Percentiles rank a stretch among this genome's conserved stretches.
These are phyloP conservation scores for Calonectria ilicicola DNA, from an alignment of 2,329 filamentous ascomycete species.

Conservation along the genomic window DNA sequence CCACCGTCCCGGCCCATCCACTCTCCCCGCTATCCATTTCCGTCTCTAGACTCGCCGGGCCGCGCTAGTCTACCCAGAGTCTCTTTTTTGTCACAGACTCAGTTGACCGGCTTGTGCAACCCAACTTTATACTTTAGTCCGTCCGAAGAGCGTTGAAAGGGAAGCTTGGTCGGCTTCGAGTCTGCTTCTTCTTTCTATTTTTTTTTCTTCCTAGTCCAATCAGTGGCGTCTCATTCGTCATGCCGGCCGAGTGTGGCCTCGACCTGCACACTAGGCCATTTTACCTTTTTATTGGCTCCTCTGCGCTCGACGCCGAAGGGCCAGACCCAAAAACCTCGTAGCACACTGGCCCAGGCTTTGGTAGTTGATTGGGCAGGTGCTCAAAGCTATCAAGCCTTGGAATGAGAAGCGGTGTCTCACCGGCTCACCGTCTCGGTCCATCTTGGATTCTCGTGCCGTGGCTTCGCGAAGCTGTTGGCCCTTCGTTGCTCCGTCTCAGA, in stretches of 20 bases:
- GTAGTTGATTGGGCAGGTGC: slow-evolving; percentile 30
- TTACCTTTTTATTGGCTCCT: slow-evolving; percentile 17
- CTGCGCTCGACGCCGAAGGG: background rate
- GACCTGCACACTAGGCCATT: slow-evolving; percentile 27
- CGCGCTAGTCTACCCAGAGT: slow-evolving; percentile 22
- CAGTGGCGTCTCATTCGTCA: slow-evolving; percentile 19
- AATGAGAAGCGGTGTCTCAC: slow-evolving; percentile 29
- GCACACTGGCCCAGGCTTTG: slow-evolving; percentile 19
- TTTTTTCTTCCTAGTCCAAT: background rate
- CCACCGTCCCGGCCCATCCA: slow-evolving; percentile 30
- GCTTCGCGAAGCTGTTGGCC: slow-evolving; percentile 22
- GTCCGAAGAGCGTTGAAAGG: slow-evolving; percentile 16
- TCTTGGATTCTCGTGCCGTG: slow-evolving; percentile 34
- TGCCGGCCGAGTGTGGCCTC: slow-evolving; percentile 32
- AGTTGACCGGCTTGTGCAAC: slow-evolving; percentile 10
- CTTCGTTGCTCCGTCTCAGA: slow-evolving; percentile 35
- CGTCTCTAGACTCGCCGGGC: slow-evolving; percentile 27
- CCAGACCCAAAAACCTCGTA: slow-evolving; percentile 8
- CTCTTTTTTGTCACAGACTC: background rate
- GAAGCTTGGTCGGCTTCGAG: slow-evolving; percentile 15
- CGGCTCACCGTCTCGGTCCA: slow-evolving; percentile 34
- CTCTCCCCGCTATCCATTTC: slow-evolving; percentile 26
- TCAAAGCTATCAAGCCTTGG: slow-evolving; percentile 19
- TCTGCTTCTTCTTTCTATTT: background rate
- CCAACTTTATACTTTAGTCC: slow-evolving; percentile 14